A percentile compares a stretch with the other conserved stretches of the same genome.
phyloP scores from a whole-genome alignment of 768 basidiomycete species.

The Saitozyma sp. region DNA sequence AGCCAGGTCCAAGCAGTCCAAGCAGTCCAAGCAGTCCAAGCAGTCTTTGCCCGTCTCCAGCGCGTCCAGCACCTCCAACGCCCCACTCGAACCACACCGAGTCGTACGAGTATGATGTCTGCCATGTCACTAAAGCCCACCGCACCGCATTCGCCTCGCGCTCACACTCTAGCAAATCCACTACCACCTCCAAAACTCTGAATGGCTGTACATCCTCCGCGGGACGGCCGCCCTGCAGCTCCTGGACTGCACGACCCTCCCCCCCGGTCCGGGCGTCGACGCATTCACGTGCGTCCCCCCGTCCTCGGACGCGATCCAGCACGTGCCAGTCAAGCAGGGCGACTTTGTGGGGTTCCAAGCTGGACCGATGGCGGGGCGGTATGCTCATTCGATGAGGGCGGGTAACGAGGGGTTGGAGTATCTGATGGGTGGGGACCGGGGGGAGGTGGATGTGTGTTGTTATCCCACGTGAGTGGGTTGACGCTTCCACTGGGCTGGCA shows the following conservation, averaged over 20 bases:
- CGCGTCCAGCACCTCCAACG: too few relatives aligned
- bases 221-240: slow-evolving; percentile 4
- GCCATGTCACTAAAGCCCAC: too few relatives aligned
- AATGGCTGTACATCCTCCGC: slow-evolving; percentile 12
- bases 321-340: slow-evolving; percentile 1
- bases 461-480: slow-evolving; percentile 5
- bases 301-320: background rate
- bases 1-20: background rate
- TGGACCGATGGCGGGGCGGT: background rate
- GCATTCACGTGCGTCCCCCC: background rate
- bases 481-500: too few relatives aligned
- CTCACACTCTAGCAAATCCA: slow-evolving; percentile 6
- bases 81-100: too few relatives aligned
- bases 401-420: slow-evolving; percentile 9
- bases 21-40: background rate
- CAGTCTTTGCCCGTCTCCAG: too few relatives aligned
- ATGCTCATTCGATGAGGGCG: slow-evolving; percentile 9
- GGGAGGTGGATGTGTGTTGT: slow-evolving; percentile 5
- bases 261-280: background rate
- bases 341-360: slow-evolving; percentile 18
- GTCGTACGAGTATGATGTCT: too few relatives aligned
- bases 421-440: slow-evolving; percentile 3
- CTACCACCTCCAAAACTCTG: slow-evolving; percentile 11
- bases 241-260: background rate
- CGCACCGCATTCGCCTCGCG: too few relatives aligned